Evolutionary conservation across 2,329 filamentous ascomycete species (phyloP).

Genomic region (Fusarium graminum): DNA sequence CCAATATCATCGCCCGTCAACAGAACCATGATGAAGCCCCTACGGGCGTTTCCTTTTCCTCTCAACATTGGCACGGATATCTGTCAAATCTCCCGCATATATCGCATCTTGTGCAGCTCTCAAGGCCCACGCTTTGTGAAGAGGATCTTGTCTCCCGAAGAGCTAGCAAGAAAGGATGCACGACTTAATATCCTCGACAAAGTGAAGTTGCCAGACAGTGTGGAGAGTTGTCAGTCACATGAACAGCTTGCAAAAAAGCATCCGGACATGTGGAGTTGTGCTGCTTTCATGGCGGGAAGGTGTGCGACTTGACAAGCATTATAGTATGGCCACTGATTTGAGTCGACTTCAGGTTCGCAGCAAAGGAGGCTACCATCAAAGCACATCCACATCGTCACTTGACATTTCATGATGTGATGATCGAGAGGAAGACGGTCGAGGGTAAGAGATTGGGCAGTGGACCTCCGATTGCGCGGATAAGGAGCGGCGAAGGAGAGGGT

Average conservation of each 20-base stretch:
- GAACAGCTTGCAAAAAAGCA: conserved; percentile 22
- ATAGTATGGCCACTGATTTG: conserved; percentile 16
- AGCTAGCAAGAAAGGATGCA: conserved; percentile 45
- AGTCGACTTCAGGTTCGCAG: conserved; percentile 68
- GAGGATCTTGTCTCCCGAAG: conserved; percentile 61
- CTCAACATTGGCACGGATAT: conserved; percentile 84
- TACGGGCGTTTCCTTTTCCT: conserved; percentile 70
- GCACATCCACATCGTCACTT: conserved; percentile 72
- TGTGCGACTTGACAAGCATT: conserved; percentile 32
- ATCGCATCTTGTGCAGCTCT: conserved; percentile 64
- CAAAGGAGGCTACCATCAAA: conserved; percentile 82
- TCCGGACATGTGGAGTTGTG: conserved; percentile 53
- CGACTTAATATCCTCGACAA: conserved; percentile 34
- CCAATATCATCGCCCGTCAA: neutral
- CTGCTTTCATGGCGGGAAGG: conserved; percentile 55
- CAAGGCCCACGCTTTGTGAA: conserved; percentile 60
- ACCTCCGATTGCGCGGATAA: conserved; percentile 61
- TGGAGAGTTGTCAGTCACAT: neutral
- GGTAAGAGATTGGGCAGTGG: conserved; percentile 53
- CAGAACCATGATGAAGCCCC: conserved; percentile 48
- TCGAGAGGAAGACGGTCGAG: conserved; percentile 52
- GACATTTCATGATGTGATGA: conserved; percentile 72
- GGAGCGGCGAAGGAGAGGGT: conserved; percentile 44
- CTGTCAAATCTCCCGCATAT: conserved; percentile 76
- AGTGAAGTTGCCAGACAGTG: neutral